Conservation (phyloP, 345 rosid species). For the Jatropha curcas region DNA sequence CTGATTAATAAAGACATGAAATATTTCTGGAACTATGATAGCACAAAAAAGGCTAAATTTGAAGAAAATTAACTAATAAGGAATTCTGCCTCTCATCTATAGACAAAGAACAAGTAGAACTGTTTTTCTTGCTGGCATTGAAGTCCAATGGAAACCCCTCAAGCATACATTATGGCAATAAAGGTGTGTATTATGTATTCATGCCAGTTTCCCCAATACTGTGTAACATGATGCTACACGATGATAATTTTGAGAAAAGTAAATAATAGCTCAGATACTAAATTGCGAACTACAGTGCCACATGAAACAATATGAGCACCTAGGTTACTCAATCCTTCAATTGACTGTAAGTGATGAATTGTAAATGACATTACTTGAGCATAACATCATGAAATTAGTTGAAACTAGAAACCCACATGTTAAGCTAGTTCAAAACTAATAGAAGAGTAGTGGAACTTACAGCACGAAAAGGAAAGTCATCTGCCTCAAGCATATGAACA, state of each 20-base stretch:
- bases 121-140: not conserved
- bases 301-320: not conserved
- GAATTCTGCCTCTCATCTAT: not conserved
- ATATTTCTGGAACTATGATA: no score
- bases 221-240: not conserved
- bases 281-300: not conserved
- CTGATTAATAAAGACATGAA: not conserved
- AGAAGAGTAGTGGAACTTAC: slow-evolving; percentile 42
- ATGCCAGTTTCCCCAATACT: not conserved
- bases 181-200: not conserved
- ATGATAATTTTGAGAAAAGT: no score
- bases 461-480: slow-evolving; percentile 79
- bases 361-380: not conserved
- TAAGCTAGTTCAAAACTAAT: not conserved
- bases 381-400: not conserved
- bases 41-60: not conserved
- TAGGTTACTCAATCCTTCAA: not conserved
- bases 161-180: not conserved
- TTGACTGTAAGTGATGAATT: not conserved
- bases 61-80: not conserved
- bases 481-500: slow-evolving; percentile 96
- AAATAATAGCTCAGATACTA: not conserved
- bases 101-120: not conserved
- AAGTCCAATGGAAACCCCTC: no score
- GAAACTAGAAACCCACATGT: not conserved